Evolutionary conservation across 1,139 yeast genomes (phyloP), one percentile per base, ranked within the genome.

Genomic region (Starmera stellimalicola): DNA sequence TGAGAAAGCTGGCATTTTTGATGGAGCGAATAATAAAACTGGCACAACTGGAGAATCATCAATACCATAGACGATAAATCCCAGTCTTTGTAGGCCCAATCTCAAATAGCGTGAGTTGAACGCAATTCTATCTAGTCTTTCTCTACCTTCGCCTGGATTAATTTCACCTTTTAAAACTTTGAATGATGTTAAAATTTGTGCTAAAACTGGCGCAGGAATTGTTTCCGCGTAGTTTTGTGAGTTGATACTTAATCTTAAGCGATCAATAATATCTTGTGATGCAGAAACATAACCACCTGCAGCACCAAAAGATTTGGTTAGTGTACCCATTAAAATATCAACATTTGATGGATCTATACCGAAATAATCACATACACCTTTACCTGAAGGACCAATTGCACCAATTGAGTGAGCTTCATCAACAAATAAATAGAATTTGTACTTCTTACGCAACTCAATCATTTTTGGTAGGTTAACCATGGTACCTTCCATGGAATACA

Each of bases 331-430:
- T 47, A 91, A 63, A 41, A 93, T 63, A 59, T 91, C 99, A 34
- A 91, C 68, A 33, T 74, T 72, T 16, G 63, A 57, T 26, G 97
- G 91, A 44, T 77, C 73, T 36, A 91, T 73, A 31, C 79, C 79
- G 54, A 82, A 91, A 59, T 84, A 84, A 55, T 93, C 97, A 62
- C 97, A 88, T 26, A 91, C 80, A 52, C 99, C 99, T 52, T 84
- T 76, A 33, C 98, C 98, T 33, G 63, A 61, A 27, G 94, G 93
- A 20, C 99, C 99, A 60, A 91, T 70, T 8, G 98, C 98, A 52
- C 99, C 99, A 52, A 93, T 81, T 4, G 97, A 88, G 57, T 91
- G 99, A 15, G 98, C 98, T 59, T 91, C 99, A 56, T 91, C 99
- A 41, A 93, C 83, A 54, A 83, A 91, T 38, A 91, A 63, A 54